Conservation (phyloP, 257 asterid genomes). For the Jaltomata sinuosa region DNA sequence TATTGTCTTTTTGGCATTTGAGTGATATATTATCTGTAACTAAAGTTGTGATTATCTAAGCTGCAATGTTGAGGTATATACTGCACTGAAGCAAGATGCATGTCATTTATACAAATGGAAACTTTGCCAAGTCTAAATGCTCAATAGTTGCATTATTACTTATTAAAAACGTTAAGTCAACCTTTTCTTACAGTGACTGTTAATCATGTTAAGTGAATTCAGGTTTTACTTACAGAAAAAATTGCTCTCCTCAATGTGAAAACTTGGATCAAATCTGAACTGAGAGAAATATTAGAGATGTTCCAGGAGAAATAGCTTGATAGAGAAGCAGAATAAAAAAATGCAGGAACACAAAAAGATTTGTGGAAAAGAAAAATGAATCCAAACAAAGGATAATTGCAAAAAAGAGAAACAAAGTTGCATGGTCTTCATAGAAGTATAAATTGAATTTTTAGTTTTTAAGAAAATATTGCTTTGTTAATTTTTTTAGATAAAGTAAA, state of each 20-base stretch:
- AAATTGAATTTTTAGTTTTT: background rate
- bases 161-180: background rate
- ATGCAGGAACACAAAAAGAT: background rate
- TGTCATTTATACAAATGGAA: background rate
- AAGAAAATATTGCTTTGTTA: background rate
- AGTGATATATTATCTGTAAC: background rate
- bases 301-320: background rate
- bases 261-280: background rate
- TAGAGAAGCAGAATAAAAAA: background rate
- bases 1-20: background rate
- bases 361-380: background rate
- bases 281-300: background rate
- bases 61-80: background rate
- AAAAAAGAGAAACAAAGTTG: background rate
- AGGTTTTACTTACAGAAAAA: background rate
- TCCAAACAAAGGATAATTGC: background rate
- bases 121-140: background rate
- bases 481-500: background rate
- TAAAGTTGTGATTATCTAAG: background rate
- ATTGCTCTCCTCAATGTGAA: background rate
- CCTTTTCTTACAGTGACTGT: background rate
- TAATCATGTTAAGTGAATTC: background rate
- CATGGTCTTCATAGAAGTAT: background rate
- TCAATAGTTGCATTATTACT: background rate
- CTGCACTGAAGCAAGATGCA: background rate